These are phyloP conservation scores for Plasmodiophora brassicae DNA, from an alignment of 208 protist species.

Conservation along the genomic window DNA sequence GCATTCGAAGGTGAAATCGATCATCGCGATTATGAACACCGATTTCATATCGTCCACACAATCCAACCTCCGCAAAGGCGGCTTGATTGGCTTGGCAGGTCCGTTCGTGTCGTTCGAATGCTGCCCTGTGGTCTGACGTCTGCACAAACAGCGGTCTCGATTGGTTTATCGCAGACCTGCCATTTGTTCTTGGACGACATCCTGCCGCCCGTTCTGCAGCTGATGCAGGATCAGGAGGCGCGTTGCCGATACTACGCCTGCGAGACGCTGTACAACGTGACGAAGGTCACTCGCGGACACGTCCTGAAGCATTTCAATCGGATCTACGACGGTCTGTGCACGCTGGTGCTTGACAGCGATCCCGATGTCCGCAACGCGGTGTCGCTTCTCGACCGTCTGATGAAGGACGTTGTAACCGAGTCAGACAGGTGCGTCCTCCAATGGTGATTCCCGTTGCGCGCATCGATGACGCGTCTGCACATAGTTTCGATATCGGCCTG, in stretches of 20 bases:
- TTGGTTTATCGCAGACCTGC: conserved; percentile 43
- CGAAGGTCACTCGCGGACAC: conserved; percentile 59
- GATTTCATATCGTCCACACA: conserved; percentile 15
- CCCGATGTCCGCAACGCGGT: conserved; percentile 66
- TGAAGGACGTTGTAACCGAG: conserved; percentile 49
- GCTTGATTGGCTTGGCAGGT: conserved; percentile 69
- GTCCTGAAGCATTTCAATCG: conserved; percentile 14
- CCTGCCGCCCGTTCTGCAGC: conserved; percentile 65
- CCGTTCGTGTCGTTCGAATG: conserved; percentile 62
- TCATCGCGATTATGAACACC: neutral
- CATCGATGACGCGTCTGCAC: neutral
- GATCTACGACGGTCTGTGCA: conserved; percentile 33
- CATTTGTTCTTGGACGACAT: conserved; percentile 56
- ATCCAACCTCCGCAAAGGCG: conserved; percentile 70
- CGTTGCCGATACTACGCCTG: conserved; percentile 77
- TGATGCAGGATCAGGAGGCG: conserved; percentile 64
- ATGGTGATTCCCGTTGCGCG: neutral
- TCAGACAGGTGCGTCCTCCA: neutral
- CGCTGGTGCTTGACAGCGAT: conserved; percentile 67
- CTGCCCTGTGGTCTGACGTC: neutral
- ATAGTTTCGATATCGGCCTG: conserved; percentile 59
- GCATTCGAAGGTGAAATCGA: neutral
- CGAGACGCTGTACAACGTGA: conserved; percentile 79
- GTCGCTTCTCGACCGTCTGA: conserved; percentile 55
- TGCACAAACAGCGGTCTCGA: neutral